These are phyloP conservation scores for Exophiala oligosperma DNA, from an alignment of 2,329 filamentous ascomycete species.

Conservation along the genomic window DNA sequence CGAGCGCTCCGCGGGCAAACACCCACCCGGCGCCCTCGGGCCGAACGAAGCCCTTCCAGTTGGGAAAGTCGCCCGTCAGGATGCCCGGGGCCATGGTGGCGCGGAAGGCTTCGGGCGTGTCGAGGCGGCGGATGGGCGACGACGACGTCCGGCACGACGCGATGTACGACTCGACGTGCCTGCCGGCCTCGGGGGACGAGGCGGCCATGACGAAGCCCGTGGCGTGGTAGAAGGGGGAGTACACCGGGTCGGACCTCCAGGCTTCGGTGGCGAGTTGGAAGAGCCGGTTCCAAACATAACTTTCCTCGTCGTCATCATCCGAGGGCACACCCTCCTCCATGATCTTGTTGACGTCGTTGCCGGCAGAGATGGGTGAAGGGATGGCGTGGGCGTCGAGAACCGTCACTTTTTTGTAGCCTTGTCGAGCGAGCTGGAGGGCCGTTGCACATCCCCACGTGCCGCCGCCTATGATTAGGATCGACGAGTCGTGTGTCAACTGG, in stretches of 20 bases:
- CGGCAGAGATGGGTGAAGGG: conserved; percentile 48
- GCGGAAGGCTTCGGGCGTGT: conserved; percentile 43
- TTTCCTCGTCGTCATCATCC: conserved; percentile 8
- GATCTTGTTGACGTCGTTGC: conserved; percentile 51
- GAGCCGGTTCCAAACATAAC: conserved; percentile 13
- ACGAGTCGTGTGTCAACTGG: conserved; percentile 23
- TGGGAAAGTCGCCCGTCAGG: conserved; percentile 44
- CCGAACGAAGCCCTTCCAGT: conserved; percentile 45
- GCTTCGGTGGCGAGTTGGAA: conserved; percentile 38
- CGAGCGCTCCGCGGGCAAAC: conserved; percentile 50
- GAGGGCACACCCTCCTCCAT: conserved; percentile 24
- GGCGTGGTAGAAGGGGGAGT: conserved; percentile 46
- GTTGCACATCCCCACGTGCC: conserved; percentile 49
- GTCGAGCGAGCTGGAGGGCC: conserved; percentile 46
- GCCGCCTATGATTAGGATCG: conserved; percentile 50
- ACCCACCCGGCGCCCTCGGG: conserved; percentile 54
- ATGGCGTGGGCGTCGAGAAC: conserved; percentile 45
- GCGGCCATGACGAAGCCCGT: conserved; percentile 47
- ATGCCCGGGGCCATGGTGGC: conserved; percentile 54
- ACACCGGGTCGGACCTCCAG: conserved; percentile 47
- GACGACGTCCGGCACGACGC: not conserved
- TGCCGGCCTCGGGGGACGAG: conserved; percentile 39
- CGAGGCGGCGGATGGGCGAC: not conserved
- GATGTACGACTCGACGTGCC: conserved; percentile 38
- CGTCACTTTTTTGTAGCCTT: conserved; percentile 48